These are phyloP conservation scores for Botrytis porri DNA, from an alignment of 2,329 filamentous ascomycete species.

Conservation along the genomic window DNA sequence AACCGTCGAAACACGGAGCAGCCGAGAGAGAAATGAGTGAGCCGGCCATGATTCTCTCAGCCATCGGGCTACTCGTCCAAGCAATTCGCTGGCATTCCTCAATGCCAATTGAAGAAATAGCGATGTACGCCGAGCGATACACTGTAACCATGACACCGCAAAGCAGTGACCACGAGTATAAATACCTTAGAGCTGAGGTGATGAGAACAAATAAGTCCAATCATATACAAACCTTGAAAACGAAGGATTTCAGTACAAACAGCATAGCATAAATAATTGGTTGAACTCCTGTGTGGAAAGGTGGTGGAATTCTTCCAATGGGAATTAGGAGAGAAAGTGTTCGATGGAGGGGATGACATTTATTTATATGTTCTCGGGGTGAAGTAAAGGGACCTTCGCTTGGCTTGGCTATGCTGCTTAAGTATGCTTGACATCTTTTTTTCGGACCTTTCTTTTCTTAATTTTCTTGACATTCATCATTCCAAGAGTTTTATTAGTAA, in stretches of 20 bases:
- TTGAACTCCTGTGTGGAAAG: not conserved
- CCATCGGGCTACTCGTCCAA: not conserved
- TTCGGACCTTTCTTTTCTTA: not conserved
- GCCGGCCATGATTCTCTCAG: not conserved
- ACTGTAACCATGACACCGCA: not conserved
- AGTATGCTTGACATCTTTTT: not conserved
- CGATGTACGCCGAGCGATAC: not conserved
- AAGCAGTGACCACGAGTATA: not conserved
- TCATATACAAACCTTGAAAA: not conserved
- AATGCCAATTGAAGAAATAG: not conserved
- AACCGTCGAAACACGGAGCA: not conserved
- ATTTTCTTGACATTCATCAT: constrained; percentile 7
- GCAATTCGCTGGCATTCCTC: not conserved
- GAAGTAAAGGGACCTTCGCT: not conserved
- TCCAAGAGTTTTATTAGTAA: not conserved
- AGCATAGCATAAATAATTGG: not conserved
- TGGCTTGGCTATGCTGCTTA: not conserved
- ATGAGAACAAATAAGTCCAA: not conserved
- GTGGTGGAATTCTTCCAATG: not conserved
- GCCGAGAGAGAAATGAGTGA: not conserved
- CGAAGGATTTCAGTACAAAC: not conserved
- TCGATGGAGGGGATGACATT: not conserved
- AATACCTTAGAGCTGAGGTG: not conserved
- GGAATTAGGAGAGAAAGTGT: no score
- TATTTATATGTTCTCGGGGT: constrained; percentile 1